These are phyloP conservation scores for Acanthamoeba triangularis DNA, from an alignment of 208 protist genomes.

Conservation along the genomic window DNA sequence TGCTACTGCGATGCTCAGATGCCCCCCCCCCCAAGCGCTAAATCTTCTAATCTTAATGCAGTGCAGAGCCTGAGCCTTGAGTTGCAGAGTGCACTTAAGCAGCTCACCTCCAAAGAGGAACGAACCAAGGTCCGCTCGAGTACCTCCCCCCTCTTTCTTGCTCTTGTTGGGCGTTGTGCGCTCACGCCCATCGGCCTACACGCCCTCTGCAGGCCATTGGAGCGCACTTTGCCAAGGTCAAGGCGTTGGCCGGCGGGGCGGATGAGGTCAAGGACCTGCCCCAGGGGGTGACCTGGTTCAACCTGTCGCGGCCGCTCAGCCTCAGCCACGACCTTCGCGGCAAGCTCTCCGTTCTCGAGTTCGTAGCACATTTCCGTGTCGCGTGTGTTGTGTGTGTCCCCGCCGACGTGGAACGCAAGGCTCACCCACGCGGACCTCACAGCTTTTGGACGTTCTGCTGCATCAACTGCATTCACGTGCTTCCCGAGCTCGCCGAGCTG, in stretches of 20 bases:
- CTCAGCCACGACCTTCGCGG: conserved; percentile 7
- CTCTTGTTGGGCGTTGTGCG: too few species aligned
- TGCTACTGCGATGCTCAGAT: too few species aligned
- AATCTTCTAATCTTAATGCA: neutral
- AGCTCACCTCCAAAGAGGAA: neutral
- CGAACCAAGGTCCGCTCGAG: neutral
- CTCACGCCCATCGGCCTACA: too few species aligned
- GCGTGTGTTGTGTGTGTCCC: neutral
- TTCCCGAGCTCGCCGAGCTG: conserved; percentile 29
- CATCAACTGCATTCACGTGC: conserved; percentile 58
- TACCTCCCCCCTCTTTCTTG: neutral
- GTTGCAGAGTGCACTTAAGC: neutral
- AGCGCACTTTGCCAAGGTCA: conserved; percentile 10
- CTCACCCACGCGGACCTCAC: neutral
- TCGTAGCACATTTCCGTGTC: neutral
- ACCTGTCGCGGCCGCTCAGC: conserved; percentile 16
- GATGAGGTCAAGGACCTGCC: neutral
- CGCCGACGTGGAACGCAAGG: too few species aligned
- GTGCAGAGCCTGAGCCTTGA: neutral
- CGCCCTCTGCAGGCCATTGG: neutral
- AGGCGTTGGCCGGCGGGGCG: neutral
- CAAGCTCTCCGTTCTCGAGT: conserved; percentile 51
- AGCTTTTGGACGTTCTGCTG: conserved; percentile 62
- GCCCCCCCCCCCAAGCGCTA: too few species aligned
- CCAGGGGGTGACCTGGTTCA: conserved; percentile 40